Evolutionary conservation across 83 land plant genomes (phyloP), one percentile per base, ranked within the genome.

Genomic region (Thuja plicata): DNA sequence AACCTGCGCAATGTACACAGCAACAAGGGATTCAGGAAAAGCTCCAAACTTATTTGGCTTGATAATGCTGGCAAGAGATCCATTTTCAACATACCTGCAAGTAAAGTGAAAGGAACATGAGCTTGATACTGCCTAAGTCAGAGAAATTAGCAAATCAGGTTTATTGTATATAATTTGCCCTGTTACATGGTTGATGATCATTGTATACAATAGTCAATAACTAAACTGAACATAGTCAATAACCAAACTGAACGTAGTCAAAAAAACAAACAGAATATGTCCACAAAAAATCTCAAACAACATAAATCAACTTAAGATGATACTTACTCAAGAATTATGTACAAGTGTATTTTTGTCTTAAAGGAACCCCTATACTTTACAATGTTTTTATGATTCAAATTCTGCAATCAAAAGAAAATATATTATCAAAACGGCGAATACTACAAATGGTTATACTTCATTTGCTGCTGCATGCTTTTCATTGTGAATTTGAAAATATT

Each of bases 31-130:
- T 89, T 98, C 99, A 74, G 99, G 99, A 88, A 98, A 96, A 46
- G 99, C 99, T 45, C 99, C 99, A 93, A 98, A 98, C 90, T 98
- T 98, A 87, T 94, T 97, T 50, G 99, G 99, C 89, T 98, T 98
- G 79, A 98, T 94, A 89, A 97, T 98, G 90, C 96, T 96, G 37
- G 99, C 99, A 92, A 98, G 99, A 11, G 99, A 98, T 37, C 99
- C 99, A 93, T 98, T 98, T 87, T 98, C 99, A 50, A 98, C 99
- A 94, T 97, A 98, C 90, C 99, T 98, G 86, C 84, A 90, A 38
- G 12, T 30, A 41, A 81, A 84, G 34, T 85, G 38, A 35, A 60
- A 30, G 37, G 38, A 40, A 35, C 45, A 37, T 86, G 45, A 86
- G 38, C 40, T 38, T 30, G 43, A 24, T 21, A 37, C 3, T 48